Conservation (phyloP, 805 yeast species). For the Danielia oregonensis region DNA sequence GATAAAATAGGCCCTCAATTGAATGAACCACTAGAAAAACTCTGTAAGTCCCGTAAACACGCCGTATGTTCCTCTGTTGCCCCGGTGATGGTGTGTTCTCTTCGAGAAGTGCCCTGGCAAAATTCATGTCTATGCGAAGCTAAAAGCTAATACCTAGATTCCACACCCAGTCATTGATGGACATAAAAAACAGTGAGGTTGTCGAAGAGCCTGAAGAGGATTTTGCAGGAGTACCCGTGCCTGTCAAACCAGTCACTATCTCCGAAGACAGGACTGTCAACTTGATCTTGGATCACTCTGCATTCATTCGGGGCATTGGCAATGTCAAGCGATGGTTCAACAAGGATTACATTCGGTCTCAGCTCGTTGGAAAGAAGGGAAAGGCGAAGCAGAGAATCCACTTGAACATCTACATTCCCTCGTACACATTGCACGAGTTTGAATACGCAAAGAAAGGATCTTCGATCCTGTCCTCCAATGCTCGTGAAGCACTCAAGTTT, state of each 20-base stretch:
- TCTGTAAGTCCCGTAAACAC: too few relatives aligned
- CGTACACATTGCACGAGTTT: slow-evolving; percentile 35
- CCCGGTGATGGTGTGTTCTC: too few relatives aligned
- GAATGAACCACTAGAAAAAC: too few relatives aligned
- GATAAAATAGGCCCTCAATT: too few relatives aligned
- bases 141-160: too few relatives aligned
- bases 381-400: slow-evolving; percentile 17
- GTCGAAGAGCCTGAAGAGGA: background rate
- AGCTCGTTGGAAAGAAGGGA: slow-evolving; percentile 9
- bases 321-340: slow-evolving; percentile 62
- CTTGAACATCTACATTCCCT: slow-evolving; percentile 47
- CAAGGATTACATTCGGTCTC: slow-evolving; percentile 28
- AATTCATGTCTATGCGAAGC: too few relatives aligned
- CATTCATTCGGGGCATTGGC: slow-evolving; percentile 66
- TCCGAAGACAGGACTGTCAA: slow-evolving; percentile 17
- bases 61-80: too few relatives aligned
- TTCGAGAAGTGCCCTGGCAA: too few relatives aligned
- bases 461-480: slow-evolving; percentile 56
- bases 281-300: slow-evolving; percentile 64
- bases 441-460: slow-evolving; percentile 36
- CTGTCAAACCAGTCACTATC: background rate
- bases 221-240: background rate
- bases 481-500: slow-evolving; percentile 60
- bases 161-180: too few relatives aligned
- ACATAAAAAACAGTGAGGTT: too few relatives aligned